These are phyloP conservation scores for Boletus rufocinnamomeus DNA, from an alignment of 768 basidiomycete genomes.

Conservation along the genomic window DNA sequence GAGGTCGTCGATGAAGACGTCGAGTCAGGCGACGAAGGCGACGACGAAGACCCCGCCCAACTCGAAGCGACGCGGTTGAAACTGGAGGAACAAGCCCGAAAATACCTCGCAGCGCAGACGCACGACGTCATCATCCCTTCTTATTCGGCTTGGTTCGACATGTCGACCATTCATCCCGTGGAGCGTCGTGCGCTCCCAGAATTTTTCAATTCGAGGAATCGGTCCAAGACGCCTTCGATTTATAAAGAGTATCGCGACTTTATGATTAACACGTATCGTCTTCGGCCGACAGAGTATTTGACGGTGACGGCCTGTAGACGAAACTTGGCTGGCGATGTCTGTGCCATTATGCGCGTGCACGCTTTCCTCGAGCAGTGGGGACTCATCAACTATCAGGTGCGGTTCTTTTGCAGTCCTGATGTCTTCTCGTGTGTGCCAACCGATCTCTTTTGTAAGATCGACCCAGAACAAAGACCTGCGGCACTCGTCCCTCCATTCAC, in stretches of 20 bases:
- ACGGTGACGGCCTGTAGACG: conserved; percentile 96
- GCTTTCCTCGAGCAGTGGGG: conserved; percentile 99
- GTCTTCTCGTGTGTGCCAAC: conserved; percentile 4
- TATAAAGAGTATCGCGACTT: conserved; percentile 99
- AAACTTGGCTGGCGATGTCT: conserved; percentile 97
- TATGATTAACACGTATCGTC: conserved; percentile 97
- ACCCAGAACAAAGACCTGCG: conserved; percentile 94
- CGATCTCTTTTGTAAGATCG: conserved; percentile 62
- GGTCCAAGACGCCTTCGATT: conserved; percentile 93
- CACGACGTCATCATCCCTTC: conserved; percentile 97
- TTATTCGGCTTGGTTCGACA: conserved; percentile 97
- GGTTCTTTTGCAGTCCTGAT: conserved; percentile 19
- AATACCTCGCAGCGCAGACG: conserved; percentile 95
- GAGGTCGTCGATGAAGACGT: conserved; percentile 75
- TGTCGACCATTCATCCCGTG: conserved; percentile 89
- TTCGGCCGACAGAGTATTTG: conserved; percentile 92
- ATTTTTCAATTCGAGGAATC: conserved; percentile 95
- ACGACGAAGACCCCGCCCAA: conserved; percentile 84
- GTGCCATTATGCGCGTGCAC: conserved; percentile 98
- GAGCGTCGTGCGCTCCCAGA: conserved; percentile 93
- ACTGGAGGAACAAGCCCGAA: conserved; percentile 84
- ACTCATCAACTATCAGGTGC: conserved; percentile 95
- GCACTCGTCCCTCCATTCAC: conserved; percentile 96
- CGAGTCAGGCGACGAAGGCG: conserved; percentile 78
- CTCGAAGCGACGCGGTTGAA: conserved; percentile 76